Evolutionary conservation across 2,329 filamentous ascomycete species (phyloP).

Genomic region (Mycosphaerelloides madeirae): DNA sequence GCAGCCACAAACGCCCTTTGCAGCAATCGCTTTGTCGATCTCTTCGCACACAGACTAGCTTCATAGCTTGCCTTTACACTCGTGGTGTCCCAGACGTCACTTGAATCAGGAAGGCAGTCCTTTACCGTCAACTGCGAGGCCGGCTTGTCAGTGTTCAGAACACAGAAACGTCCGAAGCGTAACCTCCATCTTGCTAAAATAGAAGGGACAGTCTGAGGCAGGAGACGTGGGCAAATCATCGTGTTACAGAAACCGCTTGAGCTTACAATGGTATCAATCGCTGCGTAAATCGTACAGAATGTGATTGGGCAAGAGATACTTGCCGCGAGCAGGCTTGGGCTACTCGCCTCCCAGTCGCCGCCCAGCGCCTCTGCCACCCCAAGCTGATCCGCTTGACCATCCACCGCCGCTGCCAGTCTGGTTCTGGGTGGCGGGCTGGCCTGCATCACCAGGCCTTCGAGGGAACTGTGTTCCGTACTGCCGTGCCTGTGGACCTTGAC

Average conservation of each 20-base stretch:
- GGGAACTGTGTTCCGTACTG: constrained; percentile 59
- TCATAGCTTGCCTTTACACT: too few relatives aligned
- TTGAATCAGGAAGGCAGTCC: too few relatives aligned
- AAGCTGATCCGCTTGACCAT: constrained; percentile 37
- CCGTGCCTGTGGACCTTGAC: constrained; percentile 45
- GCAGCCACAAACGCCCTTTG: too few relatives aligned
- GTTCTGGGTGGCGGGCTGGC: constrained; percentile 29
- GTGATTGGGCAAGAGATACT: not conserved
- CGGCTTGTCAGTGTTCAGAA: too few relatives aligned
- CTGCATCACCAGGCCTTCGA: constrained; percentile 37
- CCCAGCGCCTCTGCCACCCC: constrained; percentile 59
- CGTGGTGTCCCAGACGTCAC: too few relatives aligned
- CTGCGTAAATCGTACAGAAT: not conserved
- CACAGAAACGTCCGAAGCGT: too few relatives aligned
- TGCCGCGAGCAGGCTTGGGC: constrained; percentile 1
- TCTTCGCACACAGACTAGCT: too few relatives aligned
- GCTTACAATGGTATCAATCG: not conserved
- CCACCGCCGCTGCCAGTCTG: constrained; percentile 28
- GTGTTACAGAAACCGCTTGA: not conserved
- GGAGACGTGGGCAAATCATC: too few relatives aligned
- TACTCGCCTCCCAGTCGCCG: constrained; percentile 53
- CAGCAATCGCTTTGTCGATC: too few relatives aligned
- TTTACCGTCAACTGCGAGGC: too few relatives aligned
- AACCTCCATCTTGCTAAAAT: too few relatives aligned
- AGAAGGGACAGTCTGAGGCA: too few relatives aligned